Conservation (phyloP, 2,329 filamentous ascomycete species). For the Corynespora cassiicola region DNA sequence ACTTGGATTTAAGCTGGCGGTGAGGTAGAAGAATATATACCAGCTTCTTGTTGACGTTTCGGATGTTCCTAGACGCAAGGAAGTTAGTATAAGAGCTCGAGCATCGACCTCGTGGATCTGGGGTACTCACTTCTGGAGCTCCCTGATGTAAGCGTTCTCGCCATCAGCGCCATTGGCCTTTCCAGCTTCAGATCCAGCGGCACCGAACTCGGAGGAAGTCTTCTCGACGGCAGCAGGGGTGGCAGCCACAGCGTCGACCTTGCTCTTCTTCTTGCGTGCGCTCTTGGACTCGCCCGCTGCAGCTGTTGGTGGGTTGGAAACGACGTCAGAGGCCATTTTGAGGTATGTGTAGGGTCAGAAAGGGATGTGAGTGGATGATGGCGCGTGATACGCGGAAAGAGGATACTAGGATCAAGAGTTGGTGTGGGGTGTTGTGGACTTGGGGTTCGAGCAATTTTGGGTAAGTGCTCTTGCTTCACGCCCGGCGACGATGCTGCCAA, state of each 20-base stretch:
- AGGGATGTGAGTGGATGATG: conserved; percentile 6
- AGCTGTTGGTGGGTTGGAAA: conserved; percentile 67
- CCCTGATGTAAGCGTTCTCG: conserved; percentile 83
- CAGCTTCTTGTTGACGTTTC: conserved; percentile 93
- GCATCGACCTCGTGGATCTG: conserved; percentile 8
- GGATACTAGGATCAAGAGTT: too few relatives aligned
- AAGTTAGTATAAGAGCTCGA: conserved; percentile 21
- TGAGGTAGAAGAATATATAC: conserved; percentile 60
- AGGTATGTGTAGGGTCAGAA: conserved; percentile 13
- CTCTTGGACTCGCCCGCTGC: conserved; percentile 64
- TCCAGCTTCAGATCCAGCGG: conserved; percentile 38
- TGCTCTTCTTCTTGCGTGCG: conserved; percentile 60
- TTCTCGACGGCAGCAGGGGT: conserved; percentile 50
- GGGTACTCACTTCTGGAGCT: conserved; percentile 82
- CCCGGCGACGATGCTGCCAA: too few relatives aligned
- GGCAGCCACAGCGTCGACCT: conserved; percentile 46
- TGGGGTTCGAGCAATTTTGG: too few relatives aligned
- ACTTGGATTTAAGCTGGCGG: conserved; percentile 9
- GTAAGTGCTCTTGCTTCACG: conserved; percentile 1
- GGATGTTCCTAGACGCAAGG: conserved; percentile 71
- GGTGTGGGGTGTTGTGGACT: too few relatives aligned
- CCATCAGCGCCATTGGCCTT: conserved; percentile 65
- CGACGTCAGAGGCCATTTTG: conserved; percentile 58
- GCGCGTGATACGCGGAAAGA: background rate
- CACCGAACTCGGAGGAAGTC: conserved; percentile 36